Evolutionary conservation across 208 protist genomes (phyloP).

Genomic region (Herpetomonas samuelpessoai): DNA sequence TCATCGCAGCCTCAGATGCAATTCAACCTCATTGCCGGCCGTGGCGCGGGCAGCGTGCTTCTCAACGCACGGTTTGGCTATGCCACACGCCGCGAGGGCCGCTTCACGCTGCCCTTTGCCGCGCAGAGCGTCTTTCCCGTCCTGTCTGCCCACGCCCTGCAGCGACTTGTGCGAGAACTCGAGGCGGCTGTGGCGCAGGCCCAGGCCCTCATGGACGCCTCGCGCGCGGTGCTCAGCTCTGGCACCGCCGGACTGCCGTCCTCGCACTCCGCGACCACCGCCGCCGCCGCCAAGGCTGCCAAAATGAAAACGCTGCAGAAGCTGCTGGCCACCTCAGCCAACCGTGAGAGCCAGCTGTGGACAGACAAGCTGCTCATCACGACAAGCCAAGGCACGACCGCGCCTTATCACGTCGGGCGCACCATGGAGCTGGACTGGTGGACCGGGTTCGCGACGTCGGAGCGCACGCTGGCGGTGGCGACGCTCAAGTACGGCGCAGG

Average conservation of each 20-base stretch:
- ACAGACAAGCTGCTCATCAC: slow-evolving; percentile 58
- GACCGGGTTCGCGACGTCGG: slow-evolving; percentile 51
- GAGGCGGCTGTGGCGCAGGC: slow-evolving; percentile 28
- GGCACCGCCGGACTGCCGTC: not conserved
- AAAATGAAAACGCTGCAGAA: slow-evolving; percentile 4
- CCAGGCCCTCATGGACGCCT: not conserved
- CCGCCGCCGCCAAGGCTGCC: not conserved
- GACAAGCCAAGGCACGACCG: slow-evolving; percentile 54
- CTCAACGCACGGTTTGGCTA: slow-evolving; percentile 78
- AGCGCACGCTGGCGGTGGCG: slow-evolving; percentile 68
- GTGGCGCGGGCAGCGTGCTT: slow-evolving; percentile 58
- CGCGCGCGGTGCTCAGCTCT: not conserved
- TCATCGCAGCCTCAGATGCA: slow-evolving; percentile 54
- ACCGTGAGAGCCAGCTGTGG: slow-evolving; percentile 6
- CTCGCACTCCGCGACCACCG: not conserved
- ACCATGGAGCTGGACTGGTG: slow-evolving; percentile 59
- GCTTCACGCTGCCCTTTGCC: slow-evolving; percentile 38
- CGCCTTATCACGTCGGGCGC: slow-evolving; percentile 36
- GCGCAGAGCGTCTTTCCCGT: slow-evolving; percentile 48
- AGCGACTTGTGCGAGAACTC: slow-evolving; percentile 39
- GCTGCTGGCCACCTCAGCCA: slow-evolving; percentile 5
- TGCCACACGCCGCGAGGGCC: slow-evolving; percentile 48
- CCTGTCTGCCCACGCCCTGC: slow-evolving; percentile 47
- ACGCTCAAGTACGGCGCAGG: slow-evolving; percentile 64
- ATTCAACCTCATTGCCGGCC: slow-evolving; percentile 57